A percentile compares a stretch with the other conserved stretches of the same genome.
Evolutionary conservation across 768 basidiomycete genomes (phyloP).

Genomic region (Calocybe cyanea): DNA sequence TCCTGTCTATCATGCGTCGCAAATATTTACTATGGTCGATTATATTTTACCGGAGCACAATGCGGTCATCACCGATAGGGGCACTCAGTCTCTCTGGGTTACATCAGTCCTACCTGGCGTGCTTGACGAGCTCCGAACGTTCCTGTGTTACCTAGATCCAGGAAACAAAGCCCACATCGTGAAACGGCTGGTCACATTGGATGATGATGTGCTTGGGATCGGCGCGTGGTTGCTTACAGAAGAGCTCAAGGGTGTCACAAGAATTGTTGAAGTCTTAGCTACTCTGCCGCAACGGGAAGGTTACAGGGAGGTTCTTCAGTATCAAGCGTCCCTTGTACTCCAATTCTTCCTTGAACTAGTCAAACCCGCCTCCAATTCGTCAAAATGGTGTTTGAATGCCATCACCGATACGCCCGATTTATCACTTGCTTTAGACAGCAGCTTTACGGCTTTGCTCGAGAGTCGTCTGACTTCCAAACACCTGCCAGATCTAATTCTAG

Average conservation of each 20-base stretch:
- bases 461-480: constrained; percentile 41
- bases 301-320: constrained; percentile 35
- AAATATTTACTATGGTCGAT: constrained; percentile 56
- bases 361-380: constrained; percentile 31
- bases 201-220: constrained; percentile 51
- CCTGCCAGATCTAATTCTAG: constrained; percentile 36
- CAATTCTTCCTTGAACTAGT: constrained; percentile 46
- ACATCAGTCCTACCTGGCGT: constrained; percentile 52
- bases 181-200: constrained; percentile 51
- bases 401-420: constrained; percentile 43
- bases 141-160: constrained; percentile 55
- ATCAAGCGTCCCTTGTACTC: constrained; percentile 47
- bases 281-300: constrained; percentile 26
- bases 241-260: constrained; percentile 51
- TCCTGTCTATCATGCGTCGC: constrained; percentile 52
- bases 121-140: constrained; percentile 49
- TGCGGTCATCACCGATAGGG: constrained; percentile 20
- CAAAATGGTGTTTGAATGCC: constrained; percentile 40
- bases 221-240: constrained; percentile 71
- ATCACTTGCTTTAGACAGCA: constrained; percentile 33
- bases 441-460: constrained; percentile 45
- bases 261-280: constrained; percentile 32
- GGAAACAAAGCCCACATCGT: constrained; percentile 53
- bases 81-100: constrained; percentile 44
- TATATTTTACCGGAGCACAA: constrained; percentile 44